These are phyloP conservation scores for Silene vulgaris DNA, from an alignment of 179 eudicot species.

Conservation along the genomic window DNA sequence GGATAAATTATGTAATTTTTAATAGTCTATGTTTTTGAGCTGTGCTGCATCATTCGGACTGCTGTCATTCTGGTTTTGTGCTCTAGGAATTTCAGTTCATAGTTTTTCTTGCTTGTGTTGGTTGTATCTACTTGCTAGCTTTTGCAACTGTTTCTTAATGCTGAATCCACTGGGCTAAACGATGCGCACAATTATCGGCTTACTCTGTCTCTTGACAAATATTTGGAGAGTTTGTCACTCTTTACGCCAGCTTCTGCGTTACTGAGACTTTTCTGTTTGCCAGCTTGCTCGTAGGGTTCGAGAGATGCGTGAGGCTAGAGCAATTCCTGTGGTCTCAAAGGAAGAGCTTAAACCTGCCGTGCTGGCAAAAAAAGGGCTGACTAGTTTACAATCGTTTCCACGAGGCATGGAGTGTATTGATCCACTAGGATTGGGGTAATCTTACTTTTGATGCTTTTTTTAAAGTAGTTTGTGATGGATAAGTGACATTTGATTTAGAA, in stretches of 20 bases:
- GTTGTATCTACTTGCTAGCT: background rate
- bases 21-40: background rate
- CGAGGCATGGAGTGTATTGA: conserved; percentile 96
- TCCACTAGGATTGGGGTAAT: conserved; percentile 96
- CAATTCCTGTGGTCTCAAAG: conserved; percentile 56
- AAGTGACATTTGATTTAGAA: conserved; percentile 1
- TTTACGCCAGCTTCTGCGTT: conserved; percentile 10
- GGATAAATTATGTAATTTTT: background rate
- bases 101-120: background rate
- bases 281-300: conserved; percentile 99
- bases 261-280: conserved; percentile 23
- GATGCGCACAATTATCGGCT: background rate
- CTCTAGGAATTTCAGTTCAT: background rate
- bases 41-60: background rate
- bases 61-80: background rate
- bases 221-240: conserved; percentile 7
- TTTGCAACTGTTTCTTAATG: background rate
- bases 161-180: conserved; percentile 3
- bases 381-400: conserved; percentile 76
- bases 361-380: conserved; percentile 50
- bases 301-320: conserved; percentile 92
- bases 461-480: background rate
- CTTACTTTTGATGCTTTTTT: conserved; percentile 5
- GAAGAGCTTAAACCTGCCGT: conserved; percentile 57
- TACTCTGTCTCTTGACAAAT: conserved; percentile 6